Evolutionary conservation across 306 rosid species (phyloP).

Genomic region (Clitoria ternatea): DNA sequence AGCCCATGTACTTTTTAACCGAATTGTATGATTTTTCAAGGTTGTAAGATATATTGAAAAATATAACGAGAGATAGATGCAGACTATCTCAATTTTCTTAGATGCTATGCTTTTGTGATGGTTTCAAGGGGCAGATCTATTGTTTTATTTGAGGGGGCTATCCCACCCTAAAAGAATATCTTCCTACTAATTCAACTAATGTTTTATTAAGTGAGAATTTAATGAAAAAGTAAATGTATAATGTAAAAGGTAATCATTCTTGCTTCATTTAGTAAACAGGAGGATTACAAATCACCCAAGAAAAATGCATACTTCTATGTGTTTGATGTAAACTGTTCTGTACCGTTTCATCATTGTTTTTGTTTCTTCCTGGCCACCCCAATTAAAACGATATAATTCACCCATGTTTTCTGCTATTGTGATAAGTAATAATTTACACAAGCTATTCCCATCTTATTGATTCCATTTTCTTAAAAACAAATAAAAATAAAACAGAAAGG

Average conservation of each 20-base stretch:
- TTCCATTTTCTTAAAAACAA: not conserved
- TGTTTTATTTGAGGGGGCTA: not conserved
- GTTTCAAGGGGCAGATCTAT: not conserved
- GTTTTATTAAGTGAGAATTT: too few species aligned
- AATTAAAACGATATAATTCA: not conserved
- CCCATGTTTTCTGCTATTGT: not conserved
- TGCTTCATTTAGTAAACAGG: too few species aligned
- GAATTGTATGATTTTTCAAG: not conserved
- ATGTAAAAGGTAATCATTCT: too few species aligned
- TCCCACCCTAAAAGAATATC: not conserved
- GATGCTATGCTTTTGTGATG: not conserved
- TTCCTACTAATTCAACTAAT: too few species aligned
- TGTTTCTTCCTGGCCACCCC: not conserved
- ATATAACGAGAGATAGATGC: not conserved
- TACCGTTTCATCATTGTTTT: not conserved
- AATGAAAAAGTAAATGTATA: too few species aligned
- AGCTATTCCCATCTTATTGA: not conserved
- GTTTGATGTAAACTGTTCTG: too few species aligned
- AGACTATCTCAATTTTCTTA: not conserved
- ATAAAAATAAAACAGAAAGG: slow-evolving; percentile 49
- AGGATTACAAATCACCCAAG: too few species aligned
- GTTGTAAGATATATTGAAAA: not conserved
- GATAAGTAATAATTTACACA: not conserved
- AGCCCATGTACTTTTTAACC: not conserved
- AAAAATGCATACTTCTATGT: too few species aligned